Conservation (phyloP, 305 asterid species). For the Vinca major region DNA sequence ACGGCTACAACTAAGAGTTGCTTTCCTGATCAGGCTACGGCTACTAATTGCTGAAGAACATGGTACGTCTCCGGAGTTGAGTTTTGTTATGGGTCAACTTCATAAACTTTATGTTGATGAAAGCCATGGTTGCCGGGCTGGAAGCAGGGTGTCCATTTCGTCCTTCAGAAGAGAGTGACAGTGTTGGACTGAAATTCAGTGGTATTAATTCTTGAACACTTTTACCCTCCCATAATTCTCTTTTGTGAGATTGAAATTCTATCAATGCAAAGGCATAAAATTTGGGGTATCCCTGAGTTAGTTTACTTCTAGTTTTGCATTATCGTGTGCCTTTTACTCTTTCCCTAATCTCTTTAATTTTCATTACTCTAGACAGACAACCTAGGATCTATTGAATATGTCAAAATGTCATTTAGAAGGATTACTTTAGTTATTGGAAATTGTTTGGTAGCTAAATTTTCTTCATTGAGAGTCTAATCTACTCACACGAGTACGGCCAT, state of each 20-base stretch:
- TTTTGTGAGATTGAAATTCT: not conserved
- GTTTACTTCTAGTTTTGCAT: too few relatives aligned
- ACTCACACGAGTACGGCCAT: not conserved
- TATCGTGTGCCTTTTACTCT: too few relatives aligned
- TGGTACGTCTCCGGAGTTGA: not conserved
- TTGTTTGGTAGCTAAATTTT: constrained; percentile 5
- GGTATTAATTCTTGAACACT: not conserved
- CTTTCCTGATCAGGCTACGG: constrained; percentile 14
- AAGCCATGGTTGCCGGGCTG: not conserved
- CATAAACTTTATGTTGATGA: not conserved
- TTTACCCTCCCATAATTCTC: not conserved
- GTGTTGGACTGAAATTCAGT: not conserved
- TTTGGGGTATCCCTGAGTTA: too few relatives aligned
- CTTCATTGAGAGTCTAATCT: constrained; percentile 4
- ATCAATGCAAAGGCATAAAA: not conserved
- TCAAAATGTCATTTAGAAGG: too few relatives aligned
- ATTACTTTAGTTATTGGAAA: not conserved
- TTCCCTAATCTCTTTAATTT: too few relatives aligned
- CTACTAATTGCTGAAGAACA: constrained; percentile 7
- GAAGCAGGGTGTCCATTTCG: not conserved
- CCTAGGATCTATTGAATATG: too few relatives aligned
- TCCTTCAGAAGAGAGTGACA: not conserved
- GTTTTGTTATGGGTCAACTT: not conserved
- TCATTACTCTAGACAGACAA: too few relatives aligned
- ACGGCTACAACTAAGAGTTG: not conserved